Evolutionary conservation across 345 rosid species (phyloP).

Genomic region (Heritiera littoralis): DNA sequence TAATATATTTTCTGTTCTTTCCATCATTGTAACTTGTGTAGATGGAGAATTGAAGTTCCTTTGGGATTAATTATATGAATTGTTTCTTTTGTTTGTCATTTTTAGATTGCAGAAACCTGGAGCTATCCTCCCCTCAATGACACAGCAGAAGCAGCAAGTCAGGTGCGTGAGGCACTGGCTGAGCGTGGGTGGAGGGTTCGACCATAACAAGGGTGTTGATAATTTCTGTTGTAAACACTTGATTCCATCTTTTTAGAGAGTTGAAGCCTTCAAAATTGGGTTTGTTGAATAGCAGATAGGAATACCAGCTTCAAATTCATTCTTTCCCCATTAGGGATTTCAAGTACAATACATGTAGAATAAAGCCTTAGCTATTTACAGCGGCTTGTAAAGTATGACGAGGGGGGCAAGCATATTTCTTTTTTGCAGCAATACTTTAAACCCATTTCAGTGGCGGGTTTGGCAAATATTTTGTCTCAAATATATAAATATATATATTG

Average conservation of each 20-base stretch:
- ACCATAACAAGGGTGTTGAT: conserved; percentile 38
- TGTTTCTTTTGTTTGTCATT: conserved; percentile 1
- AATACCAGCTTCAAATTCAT: conserved; percentile 15
- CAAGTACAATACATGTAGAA: conserved; percentile 24
- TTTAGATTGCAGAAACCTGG: conserved; percentile 87
- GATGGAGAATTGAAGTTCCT: neutral
- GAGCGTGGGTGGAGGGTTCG: conserved; percentile 80
- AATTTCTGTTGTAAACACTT: conserved; percentile 30
- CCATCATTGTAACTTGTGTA: conserved; percentile 2
- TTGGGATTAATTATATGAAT: conserved; percentile 1
- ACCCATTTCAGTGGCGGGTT: conserved; percentile 5
- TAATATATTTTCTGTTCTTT: neutral
- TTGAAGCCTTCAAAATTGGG: neutral
- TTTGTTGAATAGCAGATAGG: conserved; percentile 20
- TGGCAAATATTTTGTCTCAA: neutral
- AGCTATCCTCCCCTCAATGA: conserved; percentile 95
- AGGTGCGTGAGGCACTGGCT: conserved; percentile 66
- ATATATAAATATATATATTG: neutral
- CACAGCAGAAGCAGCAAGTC: conserved; percentile 82
- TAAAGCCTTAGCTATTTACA: conserved; percentile 26
- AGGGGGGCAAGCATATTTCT: conserved; percentile 25
- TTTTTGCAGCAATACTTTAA: conserved; percentile 9
- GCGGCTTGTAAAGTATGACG: conserved; percentile 43
- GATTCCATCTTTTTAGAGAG: conserved; percentile 11
- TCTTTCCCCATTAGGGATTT: conserved; percentile 7